Base-by-base conservation (phyloP, 495 filamentous ascomycete genomes). In the Immersiella caudata region DNA sequence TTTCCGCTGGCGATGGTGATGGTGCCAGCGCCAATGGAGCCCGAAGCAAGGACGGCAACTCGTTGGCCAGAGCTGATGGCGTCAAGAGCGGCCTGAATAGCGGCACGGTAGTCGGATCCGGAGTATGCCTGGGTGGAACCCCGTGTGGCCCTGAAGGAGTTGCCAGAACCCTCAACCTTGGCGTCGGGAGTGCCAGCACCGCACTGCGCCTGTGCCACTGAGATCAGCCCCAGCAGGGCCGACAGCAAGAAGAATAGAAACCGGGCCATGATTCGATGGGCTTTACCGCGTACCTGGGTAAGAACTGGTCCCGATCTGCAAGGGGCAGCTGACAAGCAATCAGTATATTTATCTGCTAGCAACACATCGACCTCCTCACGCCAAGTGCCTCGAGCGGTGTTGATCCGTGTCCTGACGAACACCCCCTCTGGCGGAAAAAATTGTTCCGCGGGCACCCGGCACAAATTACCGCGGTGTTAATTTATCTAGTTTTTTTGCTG, bases 31-130 rank as follows among this genome's bases (percentile, higher is more conserved):
- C 83, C 80, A 60, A 90, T 79, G 1, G 87, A 85, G 0, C 81
- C 79, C 1, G 87, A 89, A 8, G 83, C 85, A 26, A 90, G 83
- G 54, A 90, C 81, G 64, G 87, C 85, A 55, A 89, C 80, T 24
- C 84, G 81, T 59, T 82, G 81, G 54, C 85, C 86, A 11, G 80
- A 58, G 69, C 84, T 84, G 20, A 83, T 84, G 18, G 81, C 72
- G 55, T 79, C 70, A n/a, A 88, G 69, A 0, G 80, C 81, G 0
- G 76, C 67, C 35, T 82, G 80, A 68, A 83, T 80, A 22, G 81
- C 81, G 0, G 71, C 72, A 25, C 75, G 74, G 70, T 83, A 83
- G 72, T 83, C 79, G 51, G 76, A 77, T 11, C 80, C 80, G 1
- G 75, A 69, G 65, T 83, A 83, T 20, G 81, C 69, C 3, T 63